Conservation (phyloP, 768 basidiomycete species). For the Podaxis sp. region DNA sequence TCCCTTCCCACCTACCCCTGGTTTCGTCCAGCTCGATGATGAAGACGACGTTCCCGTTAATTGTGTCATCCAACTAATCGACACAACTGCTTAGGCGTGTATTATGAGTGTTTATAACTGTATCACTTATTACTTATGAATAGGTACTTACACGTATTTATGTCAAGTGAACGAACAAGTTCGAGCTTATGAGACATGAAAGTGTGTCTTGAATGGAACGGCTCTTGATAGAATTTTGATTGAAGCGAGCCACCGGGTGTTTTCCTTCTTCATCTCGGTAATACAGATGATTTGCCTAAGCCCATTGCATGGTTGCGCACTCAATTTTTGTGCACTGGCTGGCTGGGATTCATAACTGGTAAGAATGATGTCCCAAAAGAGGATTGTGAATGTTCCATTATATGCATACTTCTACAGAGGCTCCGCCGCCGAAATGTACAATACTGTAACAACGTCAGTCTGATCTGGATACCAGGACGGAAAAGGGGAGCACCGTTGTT, state of each 20-base stretch:
- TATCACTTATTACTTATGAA: not conserved
- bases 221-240: too few species aligned
- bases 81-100: not conserved
- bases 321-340: not conserved
- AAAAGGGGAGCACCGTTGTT: slow-evolving; percentile 67
- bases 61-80: not conserved
- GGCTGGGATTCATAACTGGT: not conserved
- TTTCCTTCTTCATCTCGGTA: too few species aligned
- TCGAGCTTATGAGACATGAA: not conserved
- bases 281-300: too few species aligned
- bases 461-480: not conserved
- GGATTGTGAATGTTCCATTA: not conserved
- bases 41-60: not conserved
- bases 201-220: not conserved
- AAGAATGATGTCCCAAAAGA: not conserved
- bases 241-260: too few species aligned
- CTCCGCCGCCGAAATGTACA: slow-evolving; percentile 78
- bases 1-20: slow-evolving; percentile 13
- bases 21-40: not conserved
- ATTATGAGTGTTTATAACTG: not conserved
- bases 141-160: not conserved
- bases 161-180: not conserved
- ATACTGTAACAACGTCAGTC: slow-evolving; percentile 37
- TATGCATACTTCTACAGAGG: slow-evolving; percentile 31
- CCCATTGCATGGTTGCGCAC: not conserved